Evolutionary conservation across 1,284 basidiomycete genomes (phyloP).

Genomic region (Cryptococcus sp.): DNA sequence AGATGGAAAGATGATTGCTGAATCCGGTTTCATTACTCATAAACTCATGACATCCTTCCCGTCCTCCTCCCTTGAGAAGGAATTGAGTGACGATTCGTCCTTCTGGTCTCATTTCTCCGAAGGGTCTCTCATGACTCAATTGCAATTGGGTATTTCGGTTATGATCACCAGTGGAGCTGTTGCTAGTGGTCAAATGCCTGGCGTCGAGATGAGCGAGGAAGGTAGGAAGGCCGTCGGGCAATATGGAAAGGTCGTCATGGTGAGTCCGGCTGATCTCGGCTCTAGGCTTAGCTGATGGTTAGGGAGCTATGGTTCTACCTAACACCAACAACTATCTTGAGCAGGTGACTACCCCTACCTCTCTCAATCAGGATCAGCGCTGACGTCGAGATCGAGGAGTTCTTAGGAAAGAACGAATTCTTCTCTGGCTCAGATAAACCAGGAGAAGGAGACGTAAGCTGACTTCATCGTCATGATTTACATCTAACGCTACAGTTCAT

Average conservation of each 20-base stretch:
- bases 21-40: conserved; percentile 36
- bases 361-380: neutral
- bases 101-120: conserved; percentile 42
- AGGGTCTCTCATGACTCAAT: conserved; percentile 32
- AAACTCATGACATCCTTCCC: conserved; percentile 18
- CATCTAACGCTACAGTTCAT: conserved; percentile 22
- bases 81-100: conserved; percentile 13
- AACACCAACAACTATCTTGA: conserved; percentile 1
- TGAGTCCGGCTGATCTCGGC: conserved; percentile 7
- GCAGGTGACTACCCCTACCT: conserved; percentile 1
- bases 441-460: conserved; percentile 39
- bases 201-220: conserved; percentile 10
- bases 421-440: conserved; percentile 33
- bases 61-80: conserved; percentile 15
- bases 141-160: conserved; percentile 25
- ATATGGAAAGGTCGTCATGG: conserved; percentile 20
- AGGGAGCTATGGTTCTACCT: neutral
- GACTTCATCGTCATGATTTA: neutral
- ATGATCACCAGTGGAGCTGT: conserved; percentile 6
- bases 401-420: conserved; percentile 17
- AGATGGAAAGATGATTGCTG: conserved; percentile 26
- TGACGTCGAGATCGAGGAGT: conserved; percentile 21
- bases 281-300: neutral
- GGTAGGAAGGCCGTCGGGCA: conserved; percentile 16
- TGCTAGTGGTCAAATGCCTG: conserved; percentile 5